A percentile compares a stretch with the other conserved stretches of the same genome.
Conservation (phyloP, 768 basidiomycete species). For the Mycena galopus region DNA sequence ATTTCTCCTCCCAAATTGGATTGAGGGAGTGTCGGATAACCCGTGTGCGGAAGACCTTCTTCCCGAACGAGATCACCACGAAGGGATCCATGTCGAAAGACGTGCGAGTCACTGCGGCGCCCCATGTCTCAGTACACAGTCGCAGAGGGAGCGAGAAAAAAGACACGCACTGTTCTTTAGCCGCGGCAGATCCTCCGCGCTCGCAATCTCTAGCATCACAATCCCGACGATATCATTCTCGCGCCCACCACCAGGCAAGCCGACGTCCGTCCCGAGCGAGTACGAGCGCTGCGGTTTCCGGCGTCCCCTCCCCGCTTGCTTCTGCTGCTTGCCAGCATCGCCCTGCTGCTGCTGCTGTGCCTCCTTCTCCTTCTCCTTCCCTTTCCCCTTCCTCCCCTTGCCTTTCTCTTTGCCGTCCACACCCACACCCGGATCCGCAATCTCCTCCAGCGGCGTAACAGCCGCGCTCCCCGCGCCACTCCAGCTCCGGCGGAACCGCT, state of each 20-base stretch:
- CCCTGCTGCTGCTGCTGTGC: slow-evolving; percentile 28
- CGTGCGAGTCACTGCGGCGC: slow-evolving; percentile 76
- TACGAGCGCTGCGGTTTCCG: slow-evolving; percentile 56
- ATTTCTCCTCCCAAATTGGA: slow-evolving; percentile 94
- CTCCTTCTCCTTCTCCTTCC: slow-evolving; percentile 11
- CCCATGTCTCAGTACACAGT: not conserved
- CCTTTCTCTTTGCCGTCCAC: not conserved
- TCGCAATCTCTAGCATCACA: slow-evolving; percentile 92
- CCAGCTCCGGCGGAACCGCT: slow-evolving; percentile 46
- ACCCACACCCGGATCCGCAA: not conserved
- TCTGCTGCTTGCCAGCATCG: slow-evolving; percentile 36
- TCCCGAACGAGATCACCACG: slow-evolving; percentile 94
- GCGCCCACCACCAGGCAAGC: slow-evolving; percentile 60
- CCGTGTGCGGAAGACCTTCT: slow-evolving; percentile 95
- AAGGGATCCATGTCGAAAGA: slow-evolving; percentile 99
- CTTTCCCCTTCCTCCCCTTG: not conserved
- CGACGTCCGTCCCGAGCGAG: slow-evolving; percentile 43
- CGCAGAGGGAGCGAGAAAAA: not conserved
- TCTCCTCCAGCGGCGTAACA: not conserved
- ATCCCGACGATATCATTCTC: slow-evolving; percentile 90
- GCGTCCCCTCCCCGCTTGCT: slow-evolving; percentile 32
- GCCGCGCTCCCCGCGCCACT: slow-evolving; percentile 28
- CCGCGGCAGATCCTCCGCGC: slow-evolving; percentile 86
- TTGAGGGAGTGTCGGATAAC: slow-evolving; percentile 86
- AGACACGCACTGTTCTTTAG: slow-evolving; percentile 83